Percentiles rank a stretch among this genome's conserved stretches.
phyloP scores from a whole-genome alignment of 148 eudicot genomes.

The Fagopyrum homotropicum region DNA sequence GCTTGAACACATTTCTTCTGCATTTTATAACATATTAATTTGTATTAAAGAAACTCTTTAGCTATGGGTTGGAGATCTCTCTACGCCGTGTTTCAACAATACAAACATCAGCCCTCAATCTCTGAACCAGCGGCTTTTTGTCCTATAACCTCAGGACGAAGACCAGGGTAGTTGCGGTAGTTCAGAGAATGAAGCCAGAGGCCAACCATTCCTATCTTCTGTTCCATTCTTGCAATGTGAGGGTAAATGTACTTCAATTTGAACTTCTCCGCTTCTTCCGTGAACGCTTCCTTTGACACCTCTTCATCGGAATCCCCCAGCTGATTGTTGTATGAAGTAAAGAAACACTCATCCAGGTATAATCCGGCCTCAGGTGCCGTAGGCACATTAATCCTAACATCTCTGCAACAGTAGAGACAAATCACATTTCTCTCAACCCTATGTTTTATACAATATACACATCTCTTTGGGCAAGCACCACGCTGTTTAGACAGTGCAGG shows the following conservation, averaged over 20 bases:
- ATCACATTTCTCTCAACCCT: background rate
- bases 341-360: slow-evolving; percentile 85
- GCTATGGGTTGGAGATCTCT: no score
- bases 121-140: no score
- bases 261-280: slow-evolving; percentile 72
- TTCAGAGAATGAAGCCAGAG: slow-evolving; percentile 88
- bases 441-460: background rate
- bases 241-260: slow-evolving; percentile 70
- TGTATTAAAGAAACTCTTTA: no score
- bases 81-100: no score
- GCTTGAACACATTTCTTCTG: no score
- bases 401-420: slow-evolving; percentile 31
- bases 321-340: slow-evolving; percentile 72
- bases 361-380: slow-evolving; percentile 96
- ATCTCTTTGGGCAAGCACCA: no score
- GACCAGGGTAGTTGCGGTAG: slow-evolving; percentile 69
- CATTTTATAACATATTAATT: no score
- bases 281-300: slow-evolving; percentile 71
- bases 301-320: slow-evolving; percentile 78
- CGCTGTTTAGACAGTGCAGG: no score
- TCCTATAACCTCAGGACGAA: background rate
- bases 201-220: slow-evolving; percentile 66
- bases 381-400: slow-evolving; percentile 61
- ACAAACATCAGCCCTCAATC: no score
- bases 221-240: slow-evolving; percentile 74